phyloP scores from a whole-genome alignment of 768 basidiomycete species.

The Suillus tomentosus region DNA sequence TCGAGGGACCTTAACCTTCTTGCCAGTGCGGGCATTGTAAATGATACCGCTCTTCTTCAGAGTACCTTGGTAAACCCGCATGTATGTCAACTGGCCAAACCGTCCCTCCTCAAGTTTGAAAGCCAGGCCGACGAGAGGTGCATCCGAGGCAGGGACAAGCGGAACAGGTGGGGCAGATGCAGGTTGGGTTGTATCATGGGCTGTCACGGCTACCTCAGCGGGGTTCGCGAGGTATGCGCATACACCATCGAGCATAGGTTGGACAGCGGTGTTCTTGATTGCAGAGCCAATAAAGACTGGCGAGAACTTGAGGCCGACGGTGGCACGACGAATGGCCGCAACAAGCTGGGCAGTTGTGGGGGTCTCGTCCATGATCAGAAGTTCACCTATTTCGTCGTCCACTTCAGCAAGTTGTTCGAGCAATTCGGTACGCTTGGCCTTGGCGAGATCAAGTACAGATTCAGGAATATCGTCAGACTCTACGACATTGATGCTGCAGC shows the following conservation, averaged over 20 bases:
- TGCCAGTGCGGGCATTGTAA: constrained; percentile 91
- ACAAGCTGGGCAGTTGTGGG: constrained; percentile 76
- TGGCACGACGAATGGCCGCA: constrained; percentile 86
- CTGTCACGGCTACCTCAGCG: constrained; percentile 72
- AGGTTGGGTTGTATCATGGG: constrained; percentile 79
- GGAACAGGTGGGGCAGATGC: constrained; percentile 67
- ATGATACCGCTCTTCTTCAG: constrained; percentile 85
- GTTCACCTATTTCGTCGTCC: constrained; percentile 92
- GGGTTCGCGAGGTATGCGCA: constrained; percentile 95
- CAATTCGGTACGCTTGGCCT: constrained; percentile 85
- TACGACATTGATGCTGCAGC: constrained; percentile 66
- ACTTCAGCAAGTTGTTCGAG: constrained; percentile 96
- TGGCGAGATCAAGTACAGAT: constrained; percentile 69
- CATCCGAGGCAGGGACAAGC: constrained; percentile 79
- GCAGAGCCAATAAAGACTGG: constrained; percentile 98
- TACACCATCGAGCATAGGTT: constrained; percentile 91
- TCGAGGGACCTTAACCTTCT: constrained; percentile 95
- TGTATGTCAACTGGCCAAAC: constrained; percentile 97
- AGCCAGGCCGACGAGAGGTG: constrained; percentile 89
- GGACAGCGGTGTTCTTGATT: constrained; percentile 95
- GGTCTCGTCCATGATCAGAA: constrained; percentile 81
- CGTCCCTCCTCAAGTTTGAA: constrained; percentile 99
- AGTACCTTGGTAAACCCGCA: constrained; percentile 96
- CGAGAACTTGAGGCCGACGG: constrained; percentile 85
- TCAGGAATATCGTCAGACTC: constrained; percentile 88